Base-by-base conservation (phyloP, 805 yeast species). In the Jamesozyma jinghongensis region DNA sequence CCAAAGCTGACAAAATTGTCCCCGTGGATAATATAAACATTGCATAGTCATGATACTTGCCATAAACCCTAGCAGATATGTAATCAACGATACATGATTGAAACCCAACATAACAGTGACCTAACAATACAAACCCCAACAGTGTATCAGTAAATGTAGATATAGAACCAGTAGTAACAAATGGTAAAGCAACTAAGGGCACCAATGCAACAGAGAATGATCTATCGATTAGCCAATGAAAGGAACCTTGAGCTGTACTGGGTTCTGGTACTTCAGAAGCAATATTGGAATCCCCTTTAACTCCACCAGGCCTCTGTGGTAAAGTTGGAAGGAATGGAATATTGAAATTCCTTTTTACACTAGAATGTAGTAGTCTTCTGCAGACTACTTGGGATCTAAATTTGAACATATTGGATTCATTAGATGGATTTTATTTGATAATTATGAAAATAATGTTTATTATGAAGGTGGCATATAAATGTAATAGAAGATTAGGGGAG, bases 1-100 rank as follows among this genome's bases (percentile, higher is more conserved):
- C 97, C 56, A 81, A 77, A 44, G 79, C 69, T n/a, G 84, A 74
- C 31, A 81, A 67, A 40, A 71, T 68, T 2, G 94, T 70, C 28
- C 96, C 97, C 2, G 78, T 63, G 27, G 76, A 73, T 52, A 92
- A 73, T 42, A 85, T 57, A 47, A 70, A 71, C 70, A 77, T 68
- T 44, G 94, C 87, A 31, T 73, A 65, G 45, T 70, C 71, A 65
- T 85, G 81, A 73, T 84, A 76, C 32, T 69, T 62, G 29, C 95
- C 95, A 63, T 81, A 92, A 19, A 80, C 85, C 61, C 98, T 75
- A 58, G 69, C 65, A 32, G 96, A 97, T 41, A 90, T 81, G 67
- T 90, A 92, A 65, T 90, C 98, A 44, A 80, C 80, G 56, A 92
- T 87, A 70, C 97, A 90, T 82, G 92, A 71, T 64, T 82, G 83